Conservation (phyloP, 2,329 filamentous ascomycete genomes). For the Botrytis fragariae region DNA sequence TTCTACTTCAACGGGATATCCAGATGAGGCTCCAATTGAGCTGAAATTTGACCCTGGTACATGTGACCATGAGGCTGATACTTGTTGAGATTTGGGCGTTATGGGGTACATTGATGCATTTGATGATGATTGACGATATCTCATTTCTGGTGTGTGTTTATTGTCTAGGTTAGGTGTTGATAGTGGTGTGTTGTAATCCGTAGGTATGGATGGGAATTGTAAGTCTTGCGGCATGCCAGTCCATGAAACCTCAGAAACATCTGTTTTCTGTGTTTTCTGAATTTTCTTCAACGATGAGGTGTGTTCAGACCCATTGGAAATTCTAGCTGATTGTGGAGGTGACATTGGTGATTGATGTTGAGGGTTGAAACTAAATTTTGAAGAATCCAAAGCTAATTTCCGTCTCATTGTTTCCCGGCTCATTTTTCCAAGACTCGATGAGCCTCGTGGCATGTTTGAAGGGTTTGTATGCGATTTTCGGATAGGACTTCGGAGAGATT, state of each 20-base stretch:
- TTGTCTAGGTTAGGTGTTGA: slow-evolving; percentile 31
- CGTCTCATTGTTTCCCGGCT: slow-evolving; percentile 47
- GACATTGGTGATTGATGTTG: slow-evolving; percentile 45
- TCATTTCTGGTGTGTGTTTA: slow-evolving; percentile 28
- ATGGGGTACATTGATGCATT: slow-evolving; percentile 27
- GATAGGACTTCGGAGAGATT: slow-evolving; percentile 41
- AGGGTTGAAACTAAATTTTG: slow-evolving; percentile 49
- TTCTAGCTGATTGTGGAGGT: slow-evolving; percentile 45
- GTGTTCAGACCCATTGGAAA: slow-evolving; percentile 30
- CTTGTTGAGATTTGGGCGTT: slow-evolving; percentile 31
- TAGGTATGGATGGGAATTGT: slow-evolving; percentile 29
- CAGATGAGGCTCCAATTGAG: slow-evolving; percentile 22
- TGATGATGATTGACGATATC: slow-evolving; percentile 25
- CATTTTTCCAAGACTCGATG: slow-evolving; percentile 37
- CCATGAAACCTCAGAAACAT: slow-evolving; percentile 38
- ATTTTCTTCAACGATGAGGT: slow-evolving; percentile 19
- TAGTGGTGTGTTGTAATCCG: slow-evolving; percentile 30
- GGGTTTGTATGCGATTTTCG: slow-evolving; percentile 39
- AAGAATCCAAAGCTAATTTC: slow-evolving; percentile 44
- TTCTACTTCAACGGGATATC: slow-evolving; percentile 21
- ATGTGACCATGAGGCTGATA: slow-evolving; percentile 32
- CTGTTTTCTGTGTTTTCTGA: slow-evolving; percentile 28
- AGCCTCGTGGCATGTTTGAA: slow-evolving; percentile 36
- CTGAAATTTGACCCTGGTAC: slow-evolving; percentile 25
- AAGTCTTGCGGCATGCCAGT: slow-evolving; percentile 34